Conservation (phyloP, 768 basidiomycete genomes). For the Tylopilus vinaceipallidus region DNA sequence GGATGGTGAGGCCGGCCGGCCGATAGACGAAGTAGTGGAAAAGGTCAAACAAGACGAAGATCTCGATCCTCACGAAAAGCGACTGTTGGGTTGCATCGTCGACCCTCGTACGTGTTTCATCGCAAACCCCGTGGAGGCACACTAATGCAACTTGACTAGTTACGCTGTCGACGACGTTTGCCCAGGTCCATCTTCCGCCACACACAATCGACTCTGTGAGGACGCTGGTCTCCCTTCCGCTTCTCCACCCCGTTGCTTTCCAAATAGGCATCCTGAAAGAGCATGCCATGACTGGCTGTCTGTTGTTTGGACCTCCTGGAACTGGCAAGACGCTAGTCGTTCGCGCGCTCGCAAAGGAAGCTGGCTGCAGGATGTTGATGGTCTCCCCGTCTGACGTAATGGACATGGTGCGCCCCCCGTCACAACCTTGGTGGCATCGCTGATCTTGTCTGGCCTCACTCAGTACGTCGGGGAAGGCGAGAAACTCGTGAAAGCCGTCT, state of each 20-base stretch:
- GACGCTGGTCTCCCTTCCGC: conserved; percentile 85
- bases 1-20: conserved; percentile 24
- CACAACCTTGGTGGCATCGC: background rate
- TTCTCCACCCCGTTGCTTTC: conserved; percentile 86
- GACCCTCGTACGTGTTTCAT: conserved; percentile 55
- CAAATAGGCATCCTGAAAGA: conserved; percentile 86
- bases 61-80: conserved; percentile 78
- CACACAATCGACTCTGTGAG: conserved; percentile 91
- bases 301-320: conserved; percentile 91
- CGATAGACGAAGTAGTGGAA: conserved; percentile 71
- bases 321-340: conserved; percentile 91
- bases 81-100: conserved; percentile 82
- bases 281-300: conserved; percentile 87
- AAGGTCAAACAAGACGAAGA: conserved; percentile 70
- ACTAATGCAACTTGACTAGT: conserved; percentile 37
- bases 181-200: conserved; percentile 82
- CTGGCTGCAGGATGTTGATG: conserved; percentile 89
- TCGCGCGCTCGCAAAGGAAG: conserved; percentile 88
- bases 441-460: conserved; percentile 1
- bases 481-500: conserved; percentile 86
- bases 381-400: conserved; percentile 92
- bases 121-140: background rate
- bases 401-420: conserved; percentile 71
- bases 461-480: conserved; percentile 90
- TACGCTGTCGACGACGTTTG: conserved; percentile 79